Conservation (phyloP, 371 early-diverging fungal genomes). For the Dinochytrium kinnereticum region DNA sequence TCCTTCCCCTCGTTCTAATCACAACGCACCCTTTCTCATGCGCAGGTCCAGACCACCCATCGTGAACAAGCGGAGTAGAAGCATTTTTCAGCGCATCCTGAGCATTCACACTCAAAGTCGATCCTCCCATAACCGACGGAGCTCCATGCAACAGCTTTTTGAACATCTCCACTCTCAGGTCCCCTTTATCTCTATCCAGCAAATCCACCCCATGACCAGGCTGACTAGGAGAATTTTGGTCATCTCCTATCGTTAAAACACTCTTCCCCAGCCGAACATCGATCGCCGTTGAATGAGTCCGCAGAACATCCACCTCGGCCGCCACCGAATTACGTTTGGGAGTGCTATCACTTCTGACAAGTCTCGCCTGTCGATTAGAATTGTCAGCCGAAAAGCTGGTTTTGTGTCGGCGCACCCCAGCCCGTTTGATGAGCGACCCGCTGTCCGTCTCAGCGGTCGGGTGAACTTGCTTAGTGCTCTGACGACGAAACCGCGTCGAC, state of each 20-base stretch:
- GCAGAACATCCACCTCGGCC: neutral
- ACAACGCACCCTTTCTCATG: neutral
- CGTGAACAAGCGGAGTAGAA: neutral
- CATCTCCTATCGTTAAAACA: neutral
- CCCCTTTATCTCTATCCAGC: neutral
- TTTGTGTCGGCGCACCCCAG: too few species aligned
- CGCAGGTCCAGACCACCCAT: slow-evolving; percentile 26
- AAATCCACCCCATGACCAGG: neutral
- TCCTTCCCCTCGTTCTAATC: slow-evolving; percentile 20
- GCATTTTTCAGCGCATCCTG: neutral
- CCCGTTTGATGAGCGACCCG: too few species aligned
- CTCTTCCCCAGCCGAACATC: neutral
- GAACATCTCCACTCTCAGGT: neutral
- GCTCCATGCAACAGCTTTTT: neutral
- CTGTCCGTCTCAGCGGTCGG: too few species aligned
- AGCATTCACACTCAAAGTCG: neutral
- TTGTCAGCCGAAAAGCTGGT: too few species aligned
- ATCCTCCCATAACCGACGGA: neutral
- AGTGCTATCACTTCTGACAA: too few species aligned
- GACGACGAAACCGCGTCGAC: too few species aligned
- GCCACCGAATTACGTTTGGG: slow-evolving; percentile 12
- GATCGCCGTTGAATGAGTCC: neutral
- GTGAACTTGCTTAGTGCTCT: too few species aligned
- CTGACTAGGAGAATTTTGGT: neutral
- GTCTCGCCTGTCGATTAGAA: too few species aligned